Base-by-base conservation (phyloP, 1,284 basidiomycete genomes). In the Caloboletus inedulis region DNA sequence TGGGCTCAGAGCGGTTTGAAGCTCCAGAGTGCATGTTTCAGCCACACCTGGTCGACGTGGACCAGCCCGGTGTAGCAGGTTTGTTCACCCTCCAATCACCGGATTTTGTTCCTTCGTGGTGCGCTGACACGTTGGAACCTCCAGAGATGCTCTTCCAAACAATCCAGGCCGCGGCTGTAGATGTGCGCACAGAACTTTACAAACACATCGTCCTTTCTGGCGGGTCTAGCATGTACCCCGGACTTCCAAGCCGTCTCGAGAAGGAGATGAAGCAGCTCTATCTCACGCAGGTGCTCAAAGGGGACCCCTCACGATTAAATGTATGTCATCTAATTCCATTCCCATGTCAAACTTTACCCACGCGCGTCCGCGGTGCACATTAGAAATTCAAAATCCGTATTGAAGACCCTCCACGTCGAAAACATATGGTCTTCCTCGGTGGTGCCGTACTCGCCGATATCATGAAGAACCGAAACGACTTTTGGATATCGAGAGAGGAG, bases 1-100 rank as follows among this genome's bases (percentile, higher is more conserved):
- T 99, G 51, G 97, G 96, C 25, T 94, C 93, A 2, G 97, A 99
- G 71, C 88, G 97, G n/a, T 99, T 98, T 70, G 94, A 98, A 73
- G 97, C 96, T n/a, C 97, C 97, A 12, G 97, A 99, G 73, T 99
- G 97, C 76, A 94, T 99, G 92, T 99, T 99, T 87, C 95, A 99
- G 73, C 97, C 97, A 23, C 93, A 98, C 72, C 80, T 99, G 8
- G 94, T 99, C 49, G 97, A 99, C 61, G 80, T 99, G 53, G 97
- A 99, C 70, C 95, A 98, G 69, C 91, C 94, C 2, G 97, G 97
- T 50, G 87, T 98, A 51, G 96, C 95, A 72, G 91, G 90, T 89
- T 55, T 51, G 77, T 70, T 18, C 13, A 30, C 35, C 7, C 18
- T 16, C n/a, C 19, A 37, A 2, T 25, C 27, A 21, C 25, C 18